Conservation (phyloP, 768 basidiomycete genomes). For the Sarcodon sp. region DNA sequence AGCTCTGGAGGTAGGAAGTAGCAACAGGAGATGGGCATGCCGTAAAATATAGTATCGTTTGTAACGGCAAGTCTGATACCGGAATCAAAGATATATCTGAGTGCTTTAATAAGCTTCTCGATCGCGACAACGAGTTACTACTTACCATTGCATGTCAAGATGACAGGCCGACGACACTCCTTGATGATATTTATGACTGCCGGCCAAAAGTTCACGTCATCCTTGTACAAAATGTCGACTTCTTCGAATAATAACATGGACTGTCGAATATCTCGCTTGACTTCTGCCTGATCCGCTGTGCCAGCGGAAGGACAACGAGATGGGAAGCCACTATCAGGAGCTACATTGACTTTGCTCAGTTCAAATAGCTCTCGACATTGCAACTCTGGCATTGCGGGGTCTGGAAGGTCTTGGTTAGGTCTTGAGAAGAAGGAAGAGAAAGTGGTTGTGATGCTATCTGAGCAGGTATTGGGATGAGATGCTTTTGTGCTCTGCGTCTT, state of each 20-base stretch:
- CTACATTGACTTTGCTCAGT: background rate
- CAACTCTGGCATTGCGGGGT: background rate
- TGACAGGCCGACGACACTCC: conserved; percentile 75
- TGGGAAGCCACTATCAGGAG: background rate
- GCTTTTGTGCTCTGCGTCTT: conserved; percentile 4
- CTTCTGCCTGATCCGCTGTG: background rate
- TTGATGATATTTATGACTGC: conserved; percentile 71
- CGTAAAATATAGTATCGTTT: background rate
- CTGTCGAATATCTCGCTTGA: conserved; percentile 26
- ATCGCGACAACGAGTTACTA: conserved; percentile 1
- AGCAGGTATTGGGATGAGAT: background rate
- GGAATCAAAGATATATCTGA: background rate
- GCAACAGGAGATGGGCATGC: background rate
- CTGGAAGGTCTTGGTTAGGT: too few species aligned
- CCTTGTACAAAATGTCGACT: conserved; percentile 85
- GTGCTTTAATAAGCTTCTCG: background rate
- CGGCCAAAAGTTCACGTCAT: conserved; percentile 80
- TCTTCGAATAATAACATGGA: conserved; percentile 90
- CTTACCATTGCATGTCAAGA: conserved; percentile 93
- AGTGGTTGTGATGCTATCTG: too few species aligned
- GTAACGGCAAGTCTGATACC: background rate
- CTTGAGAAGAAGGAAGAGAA: too few species aligned
- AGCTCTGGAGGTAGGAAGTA: background rate
- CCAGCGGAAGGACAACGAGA: background rate
- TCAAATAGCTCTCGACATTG: background rate